These are phyloP conservation scores for Cucumis cinereus DNA, from an alignment of 306 rosid genomes.

Conservation along the genomic window DNA sequence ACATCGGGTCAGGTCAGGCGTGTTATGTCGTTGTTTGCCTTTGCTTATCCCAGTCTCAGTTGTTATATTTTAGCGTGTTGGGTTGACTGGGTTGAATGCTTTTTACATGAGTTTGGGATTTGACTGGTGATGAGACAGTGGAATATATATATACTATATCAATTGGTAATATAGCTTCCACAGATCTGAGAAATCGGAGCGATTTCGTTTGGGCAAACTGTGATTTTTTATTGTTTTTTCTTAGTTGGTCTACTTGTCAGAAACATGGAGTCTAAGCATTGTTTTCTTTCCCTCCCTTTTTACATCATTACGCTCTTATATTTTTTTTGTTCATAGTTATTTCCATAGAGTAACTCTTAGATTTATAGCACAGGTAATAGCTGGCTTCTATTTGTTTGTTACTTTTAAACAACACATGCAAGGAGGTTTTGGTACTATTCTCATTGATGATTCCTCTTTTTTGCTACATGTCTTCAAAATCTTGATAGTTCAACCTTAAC, in stretches of 20 bases:
- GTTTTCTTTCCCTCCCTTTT: background rate
- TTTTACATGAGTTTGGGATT: background rate
- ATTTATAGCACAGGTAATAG: background rate
- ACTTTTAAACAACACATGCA: background rate
- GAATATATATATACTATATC: background rate
- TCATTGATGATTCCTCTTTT: background rate
- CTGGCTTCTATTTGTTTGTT: background rate
- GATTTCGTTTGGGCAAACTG: background rate
- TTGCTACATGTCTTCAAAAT: background rate
- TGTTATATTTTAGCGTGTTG: conserved; percentile 2
- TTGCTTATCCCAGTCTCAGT: background rate
- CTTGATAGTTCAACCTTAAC: background rate
- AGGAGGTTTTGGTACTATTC: background rate
- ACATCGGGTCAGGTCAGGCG: conserved; percentile 1
- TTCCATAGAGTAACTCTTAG: background rate
- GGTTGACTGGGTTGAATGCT: conserved; percentile 1
- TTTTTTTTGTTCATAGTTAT: conserved; percentile 6
- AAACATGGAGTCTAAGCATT: conserved; percentile 5
- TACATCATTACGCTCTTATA: background rate
- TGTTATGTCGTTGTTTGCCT: conserved; percentile 1
- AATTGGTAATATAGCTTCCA: background rate
- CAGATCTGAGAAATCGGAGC: background rate
- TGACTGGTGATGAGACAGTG: conserved; percentile 6
- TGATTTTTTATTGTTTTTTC: background rate
- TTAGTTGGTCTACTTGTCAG: conserved; percentile 1